Evolutionary conservation across 495 filamentous ascomycete species (phyloP), one percentile per base, ranked within the genome.

Genomic region (Venustampulla echinocandica): DNA sequence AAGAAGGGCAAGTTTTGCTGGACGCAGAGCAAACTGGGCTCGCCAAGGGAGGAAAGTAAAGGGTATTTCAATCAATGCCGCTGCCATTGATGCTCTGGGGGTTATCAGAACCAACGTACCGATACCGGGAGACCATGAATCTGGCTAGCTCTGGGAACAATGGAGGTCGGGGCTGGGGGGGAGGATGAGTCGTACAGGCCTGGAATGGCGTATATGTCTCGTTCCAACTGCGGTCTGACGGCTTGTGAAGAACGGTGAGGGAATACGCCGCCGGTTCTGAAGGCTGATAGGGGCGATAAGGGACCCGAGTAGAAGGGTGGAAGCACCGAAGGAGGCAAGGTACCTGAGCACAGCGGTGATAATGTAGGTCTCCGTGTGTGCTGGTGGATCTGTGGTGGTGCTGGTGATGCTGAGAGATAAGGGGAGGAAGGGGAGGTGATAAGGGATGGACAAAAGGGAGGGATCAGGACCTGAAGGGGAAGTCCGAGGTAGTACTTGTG

Each of bases 261-360:
- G 7, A 13, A 7, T 7, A 13, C 27, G 7, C 27, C 27, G 6
- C 7, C 7, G 7, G 6, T 30, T 30, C 7, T 37, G 22, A 32
- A 2, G 9, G 14, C 19, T 44, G 37, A 44, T 53, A 44, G 44
- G 50, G 33, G 28, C 44, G 50, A 47, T 53, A 38, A 38, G 44
- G 23, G 22, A 19, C 28, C 19, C 32, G 14, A 32, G n/a, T n/a
- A 37, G 39, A 36, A 48, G 6, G 27, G 13, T 30, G 27, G 27
- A 6, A 30, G 27, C 6, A 30, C 14, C 27, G 46, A 10, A 28
- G 37, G 24, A 48, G 27, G 18, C 6, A 24, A 30, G 14, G 11
- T 30, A 44, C 32, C 14, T 24, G 19, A 24, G 45, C 48, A 0
- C 41, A 53, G 44, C 44, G 50, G 44, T 20, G 23, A 25, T 18